Conservation (phyloP, 192 early-diverging fungal genomes). For the Fimicolochytrium jonesii region DNA sequence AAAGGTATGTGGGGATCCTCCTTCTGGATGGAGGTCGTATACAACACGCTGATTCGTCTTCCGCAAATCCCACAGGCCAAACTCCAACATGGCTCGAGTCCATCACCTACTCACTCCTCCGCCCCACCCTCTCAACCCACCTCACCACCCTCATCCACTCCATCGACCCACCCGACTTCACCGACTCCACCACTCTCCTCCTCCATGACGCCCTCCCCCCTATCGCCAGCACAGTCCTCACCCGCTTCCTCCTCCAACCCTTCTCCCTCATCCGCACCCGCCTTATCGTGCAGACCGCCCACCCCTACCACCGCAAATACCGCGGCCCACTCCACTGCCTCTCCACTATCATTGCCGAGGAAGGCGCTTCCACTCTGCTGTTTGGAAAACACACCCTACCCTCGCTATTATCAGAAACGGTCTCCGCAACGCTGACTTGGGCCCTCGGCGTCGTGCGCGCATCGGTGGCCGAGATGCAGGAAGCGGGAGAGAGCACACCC, state of each 20-base stretch:
- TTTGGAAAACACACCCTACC: conserved; percentile 70
- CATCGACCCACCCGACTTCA: conserved; percentile 15
- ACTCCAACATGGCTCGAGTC: conserved; percentile 74
- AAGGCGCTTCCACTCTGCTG: conserved; percentile 70
- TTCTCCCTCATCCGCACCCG: conserved; percentile 82
- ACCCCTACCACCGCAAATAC: conserved; percentile 84
- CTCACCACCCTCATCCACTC: conserved; percentile 26
- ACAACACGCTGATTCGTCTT: too few species aligned
- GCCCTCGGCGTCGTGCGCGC: conserved; percentile 53
- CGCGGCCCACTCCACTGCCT: conserved; percentile 65
- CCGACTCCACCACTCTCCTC: conserved; percentile 9
- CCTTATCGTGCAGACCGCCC: conserved; percentile 78
- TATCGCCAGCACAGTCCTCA: conserved; percentile 69
- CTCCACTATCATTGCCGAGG: conserved; percentile 74
- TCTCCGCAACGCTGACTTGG: conserved; percentile 68
- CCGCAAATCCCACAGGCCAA: conserved; percentile 63
- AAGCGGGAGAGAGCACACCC: not conserved
- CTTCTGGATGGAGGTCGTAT: not conserved
- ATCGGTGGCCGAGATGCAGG: not conserved
- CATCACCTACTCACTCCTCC: conserved; percentile 65
- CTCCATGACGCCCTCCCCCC: conserved; percentile 47
- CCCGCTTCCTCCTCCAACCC: conserved; percentile 79
- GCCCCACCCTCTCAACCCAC: conserved; percentile 62
- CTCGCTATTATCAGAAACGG: conserved; percentile 71
- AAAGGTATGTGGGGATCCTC: conserved; percentile 36